Conservation (phyloP, 1,284 basidiomycete species). For the Flammula alnicola region DNA sequence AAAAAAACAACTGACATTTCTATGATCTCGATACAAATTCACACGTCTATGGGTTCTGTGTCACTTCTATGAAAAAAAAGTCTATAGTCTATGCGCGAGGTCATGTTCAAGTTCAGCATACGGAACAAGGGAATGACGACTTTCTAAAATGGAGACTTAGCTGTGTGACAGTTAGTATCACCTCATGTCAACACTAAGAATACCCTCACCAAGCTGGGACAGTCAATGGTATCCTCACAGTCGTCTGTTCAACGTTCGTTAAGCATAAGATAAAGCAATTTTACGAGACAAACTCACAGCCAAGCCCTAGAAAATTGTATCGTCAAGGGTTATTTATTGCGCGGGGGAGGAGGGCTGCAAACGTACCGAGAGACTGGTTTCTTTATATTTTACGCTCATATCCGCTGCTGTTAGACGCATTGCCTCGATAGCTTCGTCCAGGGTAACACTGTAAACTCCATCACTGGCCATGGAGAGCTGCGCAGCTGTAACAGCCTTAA, state of each 20-base stretch:
- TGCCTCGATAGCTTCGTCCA: conserved; percentile 96
- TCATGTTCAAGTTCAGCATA: too few species aligned
- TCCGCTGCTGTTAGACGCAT: conserved; percentile 91
- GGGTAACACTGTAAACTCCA: conserved; percentile 84
- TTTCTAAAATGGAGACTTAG: not conserved
- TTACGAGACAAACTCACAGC: conserved; percentile 23
- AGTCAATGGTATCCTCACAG: conserved; percentile 76
- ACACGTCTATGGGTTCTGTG: too few species aligned
- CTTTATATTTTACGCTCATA: conserved; percentile 91
- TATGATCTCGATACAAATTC: too few species aligned
- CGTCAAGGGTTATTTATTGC: not conserved
- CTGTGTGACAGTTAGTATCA: conserved; percentile 1
- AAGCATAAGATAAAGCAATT: conserved; percentile 12
- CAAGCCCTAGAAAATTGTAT: conserved; percentile 18
- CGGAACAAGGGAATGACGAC: too few species aligned
- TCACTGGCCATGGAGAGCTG: conserved; percentile 92
- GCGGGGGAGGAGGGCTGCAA: conserved; percentile 5
- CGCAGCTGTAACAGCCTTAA: conserved; percentile 90
- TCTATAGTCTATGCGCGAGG: too few species aligned
- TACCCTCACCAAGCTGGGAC: conserved; percentile 67
- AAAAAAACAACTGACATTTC: too few species aligned
- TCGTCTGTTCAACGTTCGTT: conserved; percentile 47
- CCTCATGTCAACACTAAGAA: conserved; percentile 1
- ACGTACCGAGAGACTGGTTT: conserved; percentile 86
- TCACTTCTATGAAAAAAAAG: too few species aligned